phyloP scores from a whole-genome alignment of 768 basidiomycete species.

The Rhodotorula paludigena region DNA sequence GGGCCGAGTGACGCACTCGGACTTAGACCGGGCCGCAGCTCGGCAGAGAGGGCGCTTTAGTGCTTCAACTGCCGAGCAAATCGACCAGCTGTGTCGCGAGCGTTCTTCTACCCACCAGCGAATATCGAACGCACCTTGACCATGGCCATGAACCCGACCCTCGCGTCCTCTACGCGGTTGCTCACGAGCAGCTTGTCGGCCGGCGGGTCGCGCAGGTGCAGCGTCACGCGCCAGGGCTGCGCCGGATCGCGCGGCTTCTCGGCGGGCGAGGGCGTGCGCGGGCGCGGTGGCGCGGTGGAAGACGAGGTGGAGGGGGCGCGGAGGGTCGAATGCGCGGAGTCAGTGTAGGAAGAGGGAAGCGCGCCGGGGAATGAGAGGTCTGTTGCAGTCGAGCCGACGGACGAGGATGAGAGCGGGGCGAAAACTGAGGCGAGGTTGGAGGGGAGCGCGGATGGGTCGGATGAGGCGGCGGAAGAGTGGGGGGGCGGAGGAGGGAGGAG shows the following conservation, averaged over 20 bases:
- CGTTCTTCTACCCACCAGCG: no score
- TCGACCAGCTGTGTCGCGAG: background rate
- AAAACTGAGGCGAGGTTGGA: slow-evolving; percentile 11
- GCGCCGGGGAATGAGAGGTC: slow-evolving; percentile 48
- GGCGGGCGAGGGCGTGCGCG: background rate
- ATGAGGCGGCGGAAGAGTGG: background rate
- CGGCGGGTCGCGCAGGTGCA: slow-evolving; percentile 84
- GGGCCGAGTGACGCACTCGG: background rate
- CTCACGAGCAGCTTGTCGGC: slow-evolving; percentile 76
- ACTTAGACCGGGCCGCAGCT: background rate
- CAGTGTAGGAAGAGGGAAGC: slow-evolving; percentile 15
- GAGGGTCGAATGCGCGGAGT: slow-evolving; percentile 15
- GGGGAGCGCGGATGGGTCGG: slow-evolving; percentile 35
- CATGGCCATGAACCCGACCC: slow-evolving; percentile 91
- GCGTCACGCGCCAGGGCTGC: slow-evolving; percentile 66
- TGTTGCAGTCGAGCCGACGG: no score
- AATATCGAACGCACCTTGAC: slow-evolving; percentile 65
- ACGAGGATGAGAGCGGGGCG: background rate
- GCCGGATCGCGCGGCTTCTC: background rate
- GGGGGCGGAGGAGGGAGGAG: slow-evolving; percentile 18
- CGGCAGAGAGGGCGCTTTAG: no score
- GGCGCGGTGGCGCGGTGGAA: background rate
- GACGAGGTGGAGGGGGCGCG: slow-evolving; percentile 46
- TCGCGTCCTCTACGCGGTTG: slow-evolving; percentile 77
- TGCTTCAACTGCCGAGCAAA: no score